These are phyloP conservation scores for Cucurbita moschata DNA, from an alignment of 306 rosid genomes.

Conservation along the genomic window DNA sequence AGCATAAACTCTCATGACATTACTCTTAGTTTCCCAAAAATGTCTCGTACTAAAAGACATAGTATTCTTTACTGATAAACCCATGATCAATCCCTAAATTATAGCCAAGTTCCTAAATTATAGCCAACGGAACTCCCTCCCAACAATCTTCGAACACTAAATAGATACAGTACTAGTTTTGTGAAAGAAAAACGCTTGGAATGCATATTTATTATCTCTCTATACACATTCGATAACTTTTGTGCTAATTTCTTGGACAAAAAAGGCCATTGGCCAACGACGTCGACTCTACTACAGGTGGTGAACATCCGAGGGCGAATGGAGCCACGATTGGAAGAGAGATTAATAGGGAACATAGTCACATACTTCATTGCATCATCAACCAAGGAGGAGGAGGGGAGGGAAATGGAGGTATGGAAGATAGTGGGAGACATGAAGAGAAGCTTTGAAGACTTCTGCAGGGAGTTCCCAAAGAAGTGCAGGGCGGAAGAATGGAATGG, in stretches of 20 bases:
- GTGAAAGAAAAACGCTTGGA: too few species aligned
- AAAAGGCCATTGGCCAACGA: background rate
- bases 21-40: too few species aligned
- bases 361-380: background rate
- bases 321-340: slow-evolving; percentile 7
- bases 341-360: slow-evolving; percentile 12
- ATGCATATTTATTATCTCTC: background rate
- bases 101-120: too few species aligned
- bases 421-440: slow-evolving; percentile 9
- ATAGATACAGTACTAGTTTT: too few species aligned
- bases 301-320: slow-evolving; percentile 19
- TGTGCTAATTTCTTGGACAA: background rate
- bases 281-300: background rate
- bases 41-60: too few species aligned
- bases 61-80: too few species aligned
- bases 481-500: background rate
- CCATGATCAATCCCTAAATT: too few species aligned
- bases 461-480: background rate
- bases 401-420: background rate
- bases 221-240: too few species aligned
- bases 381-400: background rate
- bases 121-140: too few species aligned
- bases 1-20: too few species aligned
- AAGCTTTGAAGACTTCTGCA: background rate
- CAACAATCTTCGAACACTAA: too few species aligned